A percentile compares a stretch with the other conserved stretches of the same genome.
Conservation (phyloP, 441 rosid species). For the Flueggea neowawraea region DNA sequence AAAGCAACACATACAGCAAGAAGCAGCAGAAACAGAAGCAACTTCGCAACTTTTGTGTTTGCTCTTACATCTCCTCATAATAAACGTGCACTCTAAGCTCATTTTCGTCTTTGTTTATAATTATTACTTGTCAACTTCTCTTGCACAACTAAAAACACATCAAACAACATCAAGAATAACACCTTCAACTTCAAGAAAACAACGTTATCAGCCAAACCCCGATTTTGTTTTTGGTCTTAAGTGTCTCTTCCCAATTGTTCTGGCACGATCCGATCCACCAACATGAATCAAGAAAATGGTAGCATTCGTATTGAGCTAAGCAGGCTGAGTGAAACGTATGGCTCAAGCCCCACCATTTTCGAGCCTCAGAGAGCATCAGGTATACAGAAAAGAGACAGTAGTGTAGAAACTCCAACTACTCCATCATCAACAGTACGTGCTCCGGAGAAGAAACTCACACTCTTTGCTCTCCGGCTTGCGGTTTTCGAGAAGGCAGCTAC, state of each 20-base stretch:
- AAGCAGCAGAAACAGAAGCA: constrained; percentile 21
- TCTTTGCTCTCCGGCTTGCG: constrained; percentile 84
- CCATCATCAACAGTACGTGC: constrained; percentile 29
- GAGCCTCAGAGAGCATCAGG: constrained; percentile 36
- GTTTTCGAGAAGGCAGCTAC: constrained; percentile 87
- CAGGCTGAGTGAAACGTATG: constrained; percentile 40
- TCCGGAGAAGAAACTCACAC: constrained; percentile 87
- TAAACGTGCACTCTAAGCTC: constrained; percentile 48
- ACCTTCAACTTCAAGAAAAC: not conserved
- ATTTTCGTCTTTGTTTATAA: constrained; percentile 8
- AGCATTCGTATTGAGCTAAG: constrained; percentile 53
- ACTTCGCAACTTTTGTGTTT: constrained; percentile 30
- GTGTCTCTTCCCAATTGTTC: no score
- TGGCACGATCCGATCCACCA: not conserved
- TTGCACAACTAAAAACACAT: not conserved
- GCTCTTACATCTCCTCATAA: no score
- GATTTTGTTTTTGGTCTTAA: no score
- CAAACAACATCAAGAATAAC: not conserved
- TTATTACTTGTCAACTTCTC: no score
- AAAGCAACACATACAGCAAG: not conserved
- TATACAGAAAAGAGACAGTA: constrained; percentile 47
- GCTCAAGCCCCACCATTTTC: constrained; percentile 52
- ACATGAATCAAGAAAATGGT: constrained; percentile 45
- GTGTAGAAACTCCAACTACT: constrained; percentile 30
- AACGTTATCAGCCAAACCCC: no score